Evolutionary conservation across 352 stramenopile species (phyloP), one percentile per base, ranked within the genome.

Genomic region (Phytophthora agathidicida): DNA sequence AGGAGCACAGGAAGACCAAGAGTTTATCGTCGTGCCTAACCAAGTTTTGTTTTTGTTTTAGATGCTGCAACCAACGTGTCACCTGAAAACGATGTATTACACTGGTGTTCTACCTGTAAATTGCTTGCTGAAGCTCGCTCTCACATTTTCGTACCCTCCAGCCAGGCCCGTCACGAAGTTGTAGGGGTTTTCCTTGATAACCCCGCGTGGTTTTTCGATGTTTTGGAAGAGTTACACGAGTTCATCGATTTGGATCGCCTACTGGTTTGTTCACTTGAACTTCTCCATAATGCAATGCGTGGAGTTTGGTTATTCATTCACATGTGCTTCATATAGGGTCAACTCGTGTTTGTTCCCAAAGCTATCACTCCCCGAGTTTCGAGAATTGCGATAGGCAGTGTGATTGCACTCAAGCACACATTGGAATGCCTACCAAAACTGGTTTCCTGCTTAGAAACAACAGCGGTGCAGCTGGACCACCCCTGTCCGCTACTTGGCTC

Each of bases 331-430:
- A 26, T 41, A 9, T 50, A 93, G 87, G 56, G 59, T 3, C 87
- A 96, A 43, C 73, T 96, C 14, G 85, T 96, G 13, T 67, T 91
- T 20, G 66, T 93, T 31, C 85, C 87, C 3, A 93, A 89, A 73
- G 60, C 86, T 20, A 81, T 93, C 42, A 94, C 81, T 7, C 80
- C 82, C 30, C 72, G 70, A 27, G 58, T 86, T 20, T 93, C 86
- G 23, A 68, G 81, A 37, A 80, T 89, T 32, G 75, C 83, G 5
- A 89, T 94, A 28, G 75, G 73, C 23, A 96, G 86, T 47, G 73
- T 93, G 23, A 89, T 96, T 60, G 79, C 83, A 4, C 58, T 96
- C n/a, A 96, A 94, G 58, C 83, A 91, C 42, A 85, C 73, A n/a
- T 61, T 96, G 35, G 85, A 89, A 48, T 73, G 71, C 10, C 38